phyloP scores from a whole-genome alignment of 768 basidiomycete species.

The Mycena filopes region DNA sequence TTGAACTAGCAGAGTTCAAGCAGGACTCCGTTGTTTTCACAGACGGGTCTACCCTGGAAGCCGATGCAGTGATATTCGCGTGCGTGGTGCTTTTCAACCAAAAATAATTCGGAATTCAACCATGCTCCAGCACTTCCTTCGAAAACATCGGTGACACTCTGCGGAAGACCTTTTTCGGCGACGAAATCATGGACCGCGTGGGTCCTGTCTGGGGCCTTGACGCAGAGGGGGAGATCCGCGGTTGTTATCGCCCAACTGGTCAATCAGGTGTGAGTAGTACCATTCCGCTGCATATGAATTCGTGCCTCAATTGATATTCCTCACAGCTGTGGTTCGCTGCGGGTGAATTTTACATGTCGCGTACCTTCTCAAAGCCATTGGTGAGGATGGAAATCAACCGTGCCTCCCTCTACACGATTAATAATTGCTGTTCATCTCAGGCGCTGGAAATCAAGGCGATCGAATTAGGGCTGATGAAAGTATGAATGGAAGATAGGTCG shows the following conservation, averaged over 20 bases:
- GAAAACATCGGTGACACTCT: conserved; percentile 42
- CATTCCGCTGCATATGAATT: not conserved
- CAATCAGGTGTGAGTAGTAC: conserved; percentile 51
- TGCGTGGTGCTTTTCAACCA: conserved; percentile 27
- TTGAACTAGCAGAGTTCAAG: conserved; percentile 50
- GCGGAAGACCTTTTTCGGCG: conserved; percentile 45
- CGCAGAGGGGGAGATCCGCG: conserved; percentile 52
- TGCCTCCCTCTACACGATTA: not conserved
- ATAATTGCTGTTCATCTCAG: conserved; percentile 28
- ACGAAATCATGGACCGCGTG: conserved; percentile 44
- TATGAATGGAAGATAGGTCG: not conserved
- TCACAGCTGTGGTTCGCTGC: conserved; percentile 52
- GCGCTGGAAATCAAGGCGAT: conserved; percentile 49
- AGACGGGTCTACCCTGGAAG: conserved; percentile 50
- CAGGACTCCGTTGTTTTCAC: conserved; percentile 48
- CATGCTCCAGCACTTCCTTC: conserved; percentile 45
- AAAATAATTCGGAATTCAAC: not conserved
- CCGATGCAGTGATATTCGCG: conserved; percentile 60
- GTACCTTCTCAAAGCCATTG: conserved; percentile 50
- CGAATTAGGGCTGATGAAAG: conserved; percentile 16
- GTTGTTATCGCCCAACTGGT: conserved; percentile 52
- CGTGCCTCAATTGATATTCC: not conserved
- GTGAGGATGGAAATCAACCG: conserved; percentile 42
- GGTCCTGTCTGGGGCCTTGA: conserved; percentile 51
- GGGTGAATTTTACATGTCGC: conserved; percentile 47